Evolutionary conservation across 2,329 filamentous ascomycete species (phyloP).

Genomic region (Arthrobotrys musiformis): DNA sequence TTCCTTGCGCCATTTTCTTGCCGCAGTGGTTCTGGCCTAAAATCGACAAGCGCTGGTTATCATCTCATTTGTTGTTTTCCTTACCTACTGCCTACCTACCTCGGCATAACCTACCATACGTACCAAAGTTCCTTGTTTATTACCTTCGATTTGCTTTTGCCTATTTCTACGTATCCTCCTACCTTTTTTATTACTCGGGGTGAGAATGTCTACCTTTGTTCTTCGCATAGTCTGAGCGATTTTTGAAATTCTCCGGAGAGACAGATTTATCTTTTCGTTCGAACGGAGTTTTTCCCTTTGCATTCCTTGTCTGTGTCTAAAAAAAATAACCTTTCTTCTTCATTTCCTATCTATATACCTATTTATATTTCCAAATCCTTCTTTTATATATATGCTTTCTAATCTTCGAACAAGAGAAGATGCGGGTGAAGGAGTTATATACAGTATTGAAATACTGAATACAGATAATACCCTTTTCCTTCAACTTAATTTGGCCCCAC

Average conservation of each 20-base stretch:
- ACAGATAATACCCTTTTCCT: neutral
- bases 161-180: neutral
- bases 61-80: neutral
- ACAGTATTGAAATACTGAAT: neutral
- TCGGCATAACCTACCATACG: too few species aligned
- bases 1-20: neutral
- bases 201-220: conserved; percentile 12
- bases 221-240: neutral
- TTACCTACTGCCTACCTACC: neutral
- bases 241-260: neutral
- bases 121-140: neutral
- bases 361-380: neutral
- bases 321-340: neutral
- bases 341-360: neutral
- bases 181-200: neutral
- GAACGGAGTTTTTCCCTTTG: neutral
- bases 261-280: neutral
- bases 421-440: neutral
- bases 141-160: neutral
- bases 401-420: neutral
- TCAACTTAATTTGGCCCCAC: too few species aligned
- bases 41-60: neutral
- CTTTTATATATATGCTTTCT: neutral
- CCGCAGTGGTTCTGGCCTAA: neutral
- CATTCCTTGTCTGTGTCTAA: neutral